These are phyloP conservation scores for Hysterangium stoloniferum DNA, from an alignment of 768 basidiomycete genomes.

Conservation along the genomic window DNA sequence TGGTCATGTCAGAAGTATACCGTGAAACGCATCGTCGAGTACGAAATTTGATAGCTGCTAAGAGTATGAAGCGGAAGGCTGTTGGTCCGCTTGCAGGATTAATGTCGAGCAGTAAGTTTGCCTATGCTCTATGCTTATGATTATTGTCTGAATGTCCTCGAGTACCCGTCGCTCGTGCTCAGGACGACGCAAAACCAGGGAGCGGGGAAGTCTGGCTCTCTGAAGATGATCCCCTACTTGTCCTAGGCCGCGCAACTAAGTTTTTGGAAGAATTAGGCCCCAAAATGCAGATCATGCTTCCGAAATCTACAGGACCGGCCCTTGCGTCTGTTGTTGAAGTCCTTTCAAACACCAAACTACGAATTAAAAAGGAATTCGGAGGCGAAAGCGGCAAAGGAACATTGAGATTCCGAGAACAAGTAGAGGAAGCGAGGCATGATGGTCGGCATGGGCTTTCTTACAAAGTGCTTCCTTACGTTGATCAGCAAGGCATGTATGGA, in stretches of 20 bases:
- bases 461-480: conserved; percentile 80
- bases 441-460: conserved; percentile 62
- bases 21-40: conserved; percentile 77
- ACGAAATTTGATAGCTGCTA: conserved; percentile 82
- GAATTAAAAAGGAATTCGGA: conserved; percentile 80
- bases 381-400: conserved; percentile 75
- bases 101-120: conserved; percentile 79
- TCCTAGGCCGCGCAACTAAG: conserved; percentile 73
- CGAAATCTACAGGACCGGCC: conserved; percentile 68
- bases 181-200: conserved; percentile 74
- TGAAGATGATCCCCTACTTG: conserved; percentile 66
- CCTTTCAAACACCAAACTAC: conserved; percentile 78
- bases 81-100: conserved; percentile 76
- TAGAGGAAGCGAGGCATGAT: conserved; percentile 47
- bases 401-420: conserved; percentile 54
- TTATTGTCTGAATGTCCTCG: conserved; percentile 13
- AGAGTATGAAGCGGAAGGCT: conserved; percentile 72
- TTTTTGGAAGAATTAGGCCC: conserved; percentile 70
- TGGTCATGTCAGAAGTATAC: conserved; percentile 78
- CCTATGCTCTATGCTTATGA: neutral
- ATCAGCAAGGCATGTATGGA: conserved; percentile 93
- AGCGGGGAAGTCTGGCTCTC: conserved; percentile 66
- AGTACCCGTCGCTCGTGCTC: conserved; percentile 94
- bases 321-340: conserved; percentile 84
- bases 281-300: conserved; percentile 80